These are phyloP conservation scores for Ustilago sp. DNA, from an alignment of 1,284 basidiomycete genomes.

Conservation along the genomic window DNA sequence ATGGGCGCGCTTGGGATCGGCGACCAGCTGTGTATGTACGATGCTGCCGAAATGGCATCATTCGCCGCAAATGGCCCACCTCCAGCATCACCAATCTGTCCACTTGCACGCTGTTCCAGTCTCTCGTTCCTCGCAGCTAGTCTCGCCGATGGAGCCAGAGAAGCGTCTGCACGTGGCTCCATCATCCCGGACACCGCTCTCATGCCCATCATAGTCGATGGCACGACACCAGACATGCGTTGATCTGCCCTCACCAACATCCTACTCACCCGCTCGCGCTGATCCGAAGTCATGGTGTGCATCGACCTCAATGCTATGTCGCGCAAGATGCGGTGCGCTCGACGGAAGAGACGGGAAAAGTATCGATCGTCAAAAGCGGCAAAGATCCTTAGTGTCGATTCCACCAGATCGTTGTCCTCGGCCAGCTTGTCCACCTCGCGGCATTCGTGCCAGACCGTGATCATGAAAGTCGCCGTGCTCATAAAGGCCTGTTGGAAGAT, in stretches of 20 bases:
- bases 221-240: conserved; percentile 27
- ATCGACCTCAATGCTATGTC: conserved; percentile 52
- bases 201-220: conserved; percentile 31
- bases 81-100: conserved; percentile 21
- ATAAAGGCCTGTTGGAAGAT: conserved; percentile 63
- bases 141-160: conserved; percentile 35
- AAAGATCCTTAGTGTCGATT: conserved; percentile 56
- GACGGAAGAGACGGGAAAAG: conserved; percentile 48
- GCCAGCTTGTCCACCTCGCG: conserved; percentile 41
- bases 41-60: conserved; percentile 43
- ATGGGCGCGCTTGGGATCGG: conserved; percentile 51
- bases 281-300: conserved; percentile 51
- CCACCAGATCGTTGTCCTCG: conserved; percentile 57
- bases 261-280: conserved; percentile 50
- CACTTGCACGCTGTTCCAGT: conserved; percentile 22
- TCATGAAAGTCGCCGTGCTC: conserved; percentile 62
- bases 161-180: conserved; percentile 21
- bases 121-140: conserved; percentile 29
- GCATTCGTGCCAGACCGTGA: conserved; percentile 64
- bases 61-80: neutral
- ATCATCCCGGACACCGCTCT: conserved; percentile 18
- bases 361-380: conserved; percentile 53
- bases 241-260: conserved; percentile 45
- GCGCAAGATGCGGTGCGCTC: conserved; percentile 48
- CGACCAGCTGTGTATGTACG: conserved; percentile 51